phyloP scores from a whole-genome alignment of 352 stramenopile genomes.

The Globisporangium apiculatum region DNA sequence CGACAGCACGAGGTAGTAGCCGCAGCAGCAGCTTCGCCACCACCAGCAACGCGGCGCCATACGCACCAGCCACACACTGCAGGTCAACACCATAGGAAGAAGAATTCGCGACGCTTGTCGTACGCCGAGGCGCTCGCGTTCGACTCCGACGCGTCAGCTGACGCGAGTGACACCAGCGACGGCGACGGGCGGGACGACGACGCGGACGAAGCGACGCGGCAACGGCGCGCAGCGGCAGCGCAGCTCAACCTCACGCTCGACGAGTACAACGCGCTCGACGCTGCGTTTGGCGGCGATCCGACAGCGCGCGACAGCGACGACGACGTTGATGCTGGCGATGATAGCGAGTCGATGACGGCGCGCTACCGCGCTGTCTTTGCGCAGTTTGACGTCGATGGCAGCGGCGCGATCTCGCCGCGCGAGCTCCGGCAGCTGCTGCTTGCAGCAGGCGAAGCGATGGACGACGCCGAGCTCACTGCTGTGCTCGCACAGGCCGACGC shows the following conservation, averaged over 20 bases:
- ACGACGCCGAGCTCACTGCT: conserved; percentile 58
- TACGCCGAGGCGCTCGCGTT: conserved; percentile 26
- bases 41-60: neutral
- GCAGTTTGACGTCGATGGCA: conserved; percentile 72
- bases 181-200: conserved; percentile 14
- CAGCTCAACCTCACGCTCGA: conserved; percentile 63
- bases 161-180: neutral
- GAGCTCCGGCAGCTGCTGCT: conserved; percentile 55
- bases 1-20: conserved; percentile 7
- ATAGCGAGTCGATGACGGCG: conserved; percentile 24
- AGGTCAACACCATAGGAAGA: neutral
- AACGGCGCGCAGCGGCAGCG: conserved; percentile 38
- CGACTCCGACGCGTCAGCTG: conserved; percentile 20
- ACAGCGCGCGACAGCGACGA: conserved; percentile 8
- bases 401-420: conserved; percentile 61
- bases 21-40: neutral
- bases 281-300: conserved; percentile 29
- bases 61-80: neutral
- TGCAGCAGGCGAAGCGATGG: conserved; percentile 63
- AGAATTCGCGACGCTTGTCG: conserved; percentile 8
- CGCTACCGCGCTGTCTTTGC: conserved; percentile 59
- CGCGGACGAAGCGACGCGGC: conserved; percentile 38
- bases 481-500: conserved; percentile 64
- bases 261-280: conserved; percentile 62
- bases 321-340: conserved; percentile 5